Base-by-base conservation (phyloP, 305 asterid species). In the Fraxinus velutina region DNA sequence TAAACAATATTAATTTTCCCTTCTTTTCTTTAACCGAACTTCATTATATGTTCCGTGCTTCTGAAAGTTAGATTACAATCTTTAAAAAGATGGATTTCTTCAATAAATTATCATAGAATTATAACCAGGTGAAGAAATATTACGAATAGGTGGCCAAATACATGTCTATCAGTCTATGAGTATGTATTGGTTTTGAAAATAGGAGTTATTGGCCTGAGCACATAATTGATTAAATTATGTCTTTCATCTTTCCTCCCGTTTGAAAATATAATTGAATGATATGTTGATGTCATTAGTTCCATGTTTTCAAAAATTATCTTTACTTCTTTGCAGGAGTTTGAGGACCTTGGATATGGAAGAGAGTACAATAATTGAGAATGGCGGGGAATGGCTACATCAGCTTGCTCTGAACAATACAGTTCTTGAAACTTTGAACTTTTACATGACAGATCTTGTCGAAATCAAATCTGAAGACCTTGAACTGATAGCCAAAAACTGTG, bases 381-480 rank as follows among this genome's bases (percentile, higher is more conserved):
- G 88, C 15, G 97, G 93, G 13, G 90, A 90, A 55, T 96, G 99
- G 99, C 87, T 93, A 72, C 96, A 86, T 24, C 93, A 92, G 88
- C 92, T 96, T 34, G 97, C 99, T 50, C 19, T 70, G 81, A 91
- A 86, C 88, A 92, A 94, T 84, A 84, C 81, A 10, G 89, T 85
- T 71, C 96, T 96, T 76, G 97, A 94, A 83, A 77, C 81, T 78
- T 85, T 96, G 79, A 96, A 94, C 84, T 93, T 94, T 81, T 96
- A 94, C 85, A 80, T 87, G 42, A 36, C 42, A 36, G 0, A 36
- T 0, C 90, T 94, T 15, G 30, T 29, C 0, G 3, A 29, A 29
- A 0, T 92, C 73, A 84, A 50, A 64, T 77, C 82, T 71, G 75
- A 62, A 71, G 97, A 96, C 83, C 93, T 96, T 79, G 97, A 94